Base-by-base conservation (phyloP, 202 grass and related monocot genomes). In the Setaria viridis region DNA sequence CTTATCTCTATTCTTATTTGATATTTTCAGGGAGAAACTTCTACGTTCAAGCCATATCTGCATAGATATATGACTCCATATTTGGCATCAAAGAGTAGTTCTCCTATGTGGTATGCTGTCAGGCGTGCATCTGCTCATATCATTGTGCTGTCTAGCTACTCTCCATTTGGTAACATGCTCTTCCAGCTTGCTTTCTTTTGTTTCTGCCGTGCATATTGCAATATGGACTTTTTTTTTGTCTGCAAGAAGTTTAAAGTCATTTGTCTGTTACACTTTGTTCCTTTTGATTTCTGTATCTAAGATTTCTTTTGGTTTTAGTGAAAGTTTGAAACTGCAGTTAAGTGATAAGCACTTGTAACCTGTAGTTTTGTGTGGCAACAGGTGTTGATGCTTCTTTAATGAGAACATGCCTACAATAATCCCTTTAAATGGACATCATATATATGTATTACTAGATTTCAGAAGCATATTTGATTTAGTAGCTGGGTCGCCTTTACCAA, bases 41-140 rank as follows among this genome's bases (percentile, higher is more conserved):
- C 84, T 68, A 85, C 86, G 81, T 91, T 94, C 75, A 99, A 99
- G 88, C 78, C 96, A 80, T 99, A 92, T 83, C 29, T 92, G 63
- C 90, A 95, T 84, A 91, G 96, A 90, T 90, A 80, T 79, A 49
- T 78, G 76, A 96, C 90, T 63, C 96, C 93, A 79, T 91, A 94
- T 71, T 56, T 89, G 67, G 84, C 96, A 79, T 99, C 96, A 9
- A 92, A 91, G 39, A 96, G 96, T 88, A 99, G 90, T 84, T 99
- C 96, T 84, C 93, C 91, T 47, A 92, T 98, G 87, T 98, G 96
- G 96, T 95, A 98, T 82, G 93, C 96, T 77, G 84, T 98, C 75
- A 94, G 93, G 81, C 91, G 93, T 47, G 96, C 93, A 86, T 98
- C 96, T 87, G 96, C 93, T 66, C 93, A 98, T 82, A 88, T 95